phyloP scores from a whole-genome alignment of 768 basidiomycete genomes.

The Lactifluus hygrophoroides region DNA sequence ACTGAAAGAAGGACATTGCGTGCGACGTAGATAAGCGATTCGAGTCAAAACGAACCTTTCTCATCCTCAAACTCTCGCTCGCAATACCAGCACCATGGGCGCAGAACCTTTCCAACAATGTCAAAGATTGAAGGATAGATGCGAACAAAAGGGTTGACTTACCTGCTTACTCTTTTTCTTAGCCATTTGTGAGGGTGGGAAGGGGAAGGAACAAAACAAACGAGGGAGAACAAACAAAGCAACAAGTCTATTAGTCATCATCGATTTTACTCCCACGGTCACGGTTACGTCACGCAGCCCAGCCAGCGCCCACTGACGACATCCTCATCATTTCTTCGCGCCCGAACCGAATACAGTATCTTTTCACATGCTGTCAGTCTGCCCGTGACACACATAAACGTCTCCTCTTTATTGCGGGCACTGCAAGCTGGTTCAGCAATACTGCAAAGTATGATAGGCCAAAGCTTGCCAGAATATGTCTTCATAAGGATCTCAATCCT shows the following conservation, averaged over 20 bases:
- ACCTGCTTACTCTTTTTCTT: constrained; percentile 51
- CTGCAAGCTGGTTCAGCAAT: no score
- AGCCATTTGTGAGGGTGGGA: constrained; percentile 30
- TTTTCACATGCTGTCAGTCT: constrained; percentile 1
- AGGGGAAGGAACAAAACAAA: background rate
- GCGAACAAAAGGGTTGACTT: constrained; percentile 2
- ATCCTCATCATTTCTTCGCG: background rate
- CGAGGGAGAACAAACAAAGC: background rate
- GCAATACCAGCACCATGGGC: constrained; percentile 99
- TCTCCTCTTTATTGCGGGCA: no score
- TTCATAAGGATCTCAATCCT: constrained; percentile 42
- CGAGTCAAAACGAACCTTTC: constrained; percentile 59
- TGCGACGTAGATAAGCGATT: background rate
- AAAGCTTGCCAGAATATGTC: constrained; percentile 39
- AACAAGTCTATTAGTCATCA: background rate
- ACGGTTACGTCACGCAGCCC: background rate
- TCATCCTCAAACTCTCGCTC: constrained; percentile 99
- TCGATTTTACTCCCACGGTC: background rate
- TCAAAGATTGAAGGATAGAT: constrained; percentile 1
- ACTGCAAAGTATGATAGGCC: constrained; percentile 29
- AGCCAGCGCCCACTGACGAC: no score
- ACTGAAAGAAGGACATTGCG: constrained; percentile 38
- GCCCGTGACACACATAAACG: background rate
- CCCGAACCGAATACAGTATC: constrained; percentile 1
- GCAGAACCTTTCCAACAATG: constrained; percentile 47